Percentiles rank a stretch among this genome's conserved stretches.
These are phyloP conservation scores for Saccharum officinarum DNA, from an alignment of 176 grass and related monocot species.

Conservation along the genomic window DNA sequence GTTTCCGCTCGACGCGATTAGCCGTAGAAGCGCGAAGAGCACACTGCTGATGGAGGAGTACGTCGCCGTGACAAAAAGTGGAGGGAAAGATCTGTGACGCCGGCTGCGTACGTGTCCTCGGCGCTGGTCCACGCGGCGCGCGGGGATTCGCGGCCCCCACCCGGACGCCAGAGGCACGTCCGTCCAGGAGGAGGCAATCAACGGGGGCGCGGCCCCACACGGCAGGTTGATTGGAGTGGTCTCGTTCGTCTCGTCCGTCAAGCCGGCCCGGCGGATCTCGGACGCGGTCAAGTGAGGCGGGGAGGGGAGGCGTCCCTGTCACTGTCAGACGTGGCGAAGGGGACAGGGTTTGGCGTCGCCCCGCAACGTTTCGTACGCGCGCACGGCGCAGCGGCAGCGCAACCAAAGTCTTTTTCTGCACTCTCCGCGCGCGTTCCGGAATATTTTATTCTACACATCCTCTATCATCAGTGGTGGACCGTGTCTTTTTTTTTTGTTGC, in stretches of 20 bases:
- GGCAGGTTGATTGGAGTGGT: slow-evolving; percentile 16
- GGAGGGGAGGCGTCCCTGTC: slow-evolving; percentile 13
- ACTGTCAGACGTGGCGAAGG: slow-evolving; percentile 41
- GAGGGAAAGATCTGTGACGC: neutral
- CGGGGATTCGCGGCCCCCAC: slow-evolving; percentile 1
- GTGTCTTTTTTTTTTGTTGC: no score
- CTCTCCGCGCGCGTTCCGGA: neutral
- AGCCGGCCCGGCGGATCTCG: neutral
- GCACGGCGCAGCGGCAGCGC: no score
- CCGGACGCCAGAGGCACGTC: neutral
- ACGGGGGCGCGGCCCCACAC: slow-evolving; percentile 30
- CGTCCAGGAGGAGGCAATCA: slow-evolving; percentile 8
- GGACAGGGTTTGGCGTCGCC: slow-evolving; percentile 3
- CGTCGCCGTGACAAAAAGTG: slow-evolving; percentile 2
- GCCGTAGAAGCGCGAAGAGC: no score
- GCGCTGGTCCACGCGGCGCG: slow-evolving; percentile 20
- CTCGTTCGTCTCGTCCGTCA: neutral
- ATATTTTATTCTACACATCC: neutral
- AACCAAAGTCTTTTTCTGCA: neutral
- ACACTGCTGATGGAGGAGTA: no score
- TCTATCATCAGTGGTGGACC: no score
- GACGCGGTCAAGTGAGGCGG: slow-evolving; percentile 31
- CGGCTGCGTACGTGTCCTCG: neutral
- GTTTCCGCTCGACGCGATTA: neutral
- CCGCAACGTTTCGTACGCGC: neutral